Percentiles rank a stretch among this genome's conserved stretches.
These are phyloP conservation scores for Suhomyces anneliseae DNA, from an alignment of 1,139 yeast species.

Conservation along the genomic window DNA sequence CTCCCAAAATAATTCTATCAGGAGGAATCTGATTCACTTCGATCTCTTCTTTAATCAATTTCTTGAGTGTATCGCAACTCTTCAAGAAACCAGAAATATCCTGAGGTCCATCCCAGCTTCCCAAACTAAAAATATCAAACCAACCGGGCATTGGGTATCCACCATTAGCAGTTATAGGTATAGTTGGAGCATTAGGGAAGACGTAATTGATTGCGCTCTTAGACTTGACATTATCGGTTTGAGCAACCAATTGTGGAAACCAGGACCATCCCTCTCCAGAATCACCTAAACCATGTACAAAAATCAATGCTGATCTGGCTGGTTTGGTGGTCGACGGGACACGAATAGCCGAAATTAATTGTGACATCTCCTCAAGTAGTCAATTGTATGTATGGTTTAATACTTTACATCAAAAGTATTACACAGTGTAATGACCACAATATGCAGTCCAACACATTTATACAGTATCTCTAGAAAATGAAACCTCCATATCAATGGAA, in stretches of 20 bases:
- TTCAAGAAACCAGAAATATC: conserved; percentile 67
- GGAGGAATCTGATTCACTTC: conserved; percentile 59
- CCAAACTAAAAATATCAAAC: conserved; percentile 75
- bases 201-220: conserved; percentile 69
- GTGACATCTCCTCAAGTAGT: conserved; percentile 1
- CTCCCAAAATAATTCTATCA: conserved; percentile 79
- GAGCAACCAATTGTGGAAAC: conserved; percentile 53
- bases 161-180: conserved; percentile 66
- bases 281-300: conserved; percentile 92
- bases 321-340: conserved; percentile 46
- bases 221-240: conserved; percentile 42
- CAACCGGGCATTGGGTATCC: conserved; percentile 79
- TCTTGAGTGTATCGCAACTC: conserved; percentile 53
- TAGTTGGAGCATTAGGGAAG: conserved; percentile 84
- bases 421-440: too few relatives aligned
- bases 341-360: conserved; percentile 33
- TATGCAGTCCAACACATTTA: too few relatives aligned
- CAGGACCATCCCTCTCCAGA: conserved; percentile 88
- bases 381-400: too few relatives aligned
- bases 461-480: background rate
- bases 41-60: conserved; percentile 61
- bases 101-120: conserved; percentile 45
- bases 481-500: too few relatives aligned
- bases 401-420: too few relatives aligned
- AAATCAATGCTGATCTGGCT: conserved; percentile 62